These are phyloP conservation scores for Coniella vitis DNA, from an alignment of 2,329 filamentous ascomycete genomes.

Conservation along the genomic window DNA sequence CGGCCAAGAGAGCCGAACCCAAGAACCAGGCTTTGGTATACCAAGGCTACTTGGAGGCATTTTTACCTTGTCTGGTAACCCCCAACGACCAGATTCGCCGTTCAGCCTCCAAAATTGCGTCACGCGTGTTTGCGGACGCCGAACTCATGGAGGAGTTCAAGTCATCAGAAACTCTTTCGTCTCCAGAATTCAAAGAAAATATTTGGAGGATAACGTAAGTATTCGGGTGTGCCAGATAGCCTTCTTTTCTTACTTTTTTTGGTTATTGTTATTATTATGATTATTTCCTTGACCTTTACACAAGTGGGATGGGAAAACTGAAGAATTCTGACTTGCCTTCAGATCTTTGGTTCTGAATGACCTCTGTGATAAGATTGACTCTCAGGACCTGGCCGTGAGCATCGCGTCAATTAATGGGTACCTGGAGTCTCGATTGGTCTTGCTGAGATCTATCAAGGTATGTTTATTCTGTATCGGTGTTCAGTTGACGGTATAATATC, in stretches of 20 bases:
- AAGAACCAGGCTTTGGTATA: constrained; percentile 31
- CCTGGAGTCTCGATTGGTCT: constrained; percentile 45
- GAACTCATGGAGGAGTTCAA: constrained; percentile 29
- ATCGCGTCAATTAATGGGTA: constrained; percentile 48
- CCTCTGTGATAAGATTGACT: constrained; percentile 42
- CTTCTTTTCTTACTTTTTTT: too few species aligned
- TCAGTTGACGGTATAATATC: too few species aligned
- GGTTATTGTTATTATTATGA: too few species aligned
- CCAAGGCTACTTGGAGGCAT: constrained; percentile 42
- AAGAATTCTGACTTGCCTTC: background rate
- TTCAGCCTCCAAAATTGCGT: constrained; percentile 41
- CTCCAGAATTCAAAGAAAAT: constrained; percentile 32
- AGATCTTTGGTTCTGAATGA: constrained; percentile 39
- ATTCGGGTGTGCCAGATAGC: constrained; percentile 8
- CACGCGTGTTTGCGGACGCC: constrained; percentile 38
- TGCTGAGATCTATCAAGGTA: constrained; percentile 36
- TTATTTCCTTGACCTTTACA: background rate
- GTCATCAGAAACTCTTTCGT: constrained; percentile 29
- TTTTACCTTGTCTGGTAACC: constrained; percentile 48
- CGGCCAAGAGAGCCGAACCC: constrained; percentile 29
- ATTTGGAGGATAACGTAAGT: constrained; percentile 49
- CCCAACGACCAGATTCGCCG: constrained; percentile 42
- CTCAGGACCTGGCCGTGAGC: constrained; percentile 35
- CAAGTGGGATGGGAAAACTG: background rate
- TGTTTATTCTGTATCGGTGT: background rate